Conservation (phyloP, 208 protist genomes). For the Wallacemonas sp. region DNA sequence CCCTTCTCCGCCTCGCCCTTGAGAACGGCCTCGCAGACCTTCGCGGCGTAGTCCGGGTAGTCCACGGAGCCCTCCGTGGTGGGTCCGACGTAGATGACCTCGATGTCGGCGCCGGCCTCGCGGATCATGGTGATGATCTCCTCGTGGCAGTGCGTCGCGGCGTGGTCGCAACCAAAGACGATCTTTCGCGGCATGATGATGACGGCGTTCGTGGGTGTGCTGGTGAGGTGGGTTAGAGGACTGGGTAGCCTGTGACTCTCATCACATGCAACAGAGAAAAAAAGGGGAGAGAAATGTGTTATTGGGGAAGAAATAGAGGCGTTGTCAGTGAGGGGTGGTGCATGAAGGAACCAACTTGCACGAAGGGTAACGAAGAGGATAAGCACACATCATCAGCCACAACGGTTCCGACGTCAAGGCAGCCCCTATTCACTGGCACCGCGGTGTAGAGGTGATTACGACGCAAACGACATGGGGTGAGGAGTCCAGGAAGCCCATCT, state of each 20-base stretch:
- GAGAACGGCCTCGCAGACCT: constrained; percentile 64
- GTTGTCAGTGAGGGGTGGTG: background rate
- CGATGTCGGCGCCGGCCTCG: constrained; percentile 37
- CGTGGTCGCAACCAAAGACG: constrained; percentile 91
- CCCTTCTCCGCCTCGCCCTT: constrained; percentile 65
- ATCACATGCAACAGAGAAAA: constrained; percentile 2
- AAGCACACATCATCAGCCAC: too few relatives aligned
- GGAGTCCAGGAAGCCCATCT: too few relatives aligned
- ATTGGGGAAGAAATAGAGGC: constrained; percentile 16
- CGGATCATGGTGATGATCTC: constrained; percentile 70
- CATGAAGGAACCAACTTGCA: background rate
- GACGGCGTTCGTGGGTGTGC: too few relatives aligned
- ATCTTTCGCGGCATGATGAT: constrained; percentile 60
- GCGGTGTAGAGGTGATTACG: too few relatives aligned
- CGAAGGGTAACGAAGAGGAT: too few relatives aligned
- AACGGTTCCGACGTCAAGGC: too few relatives aligned
- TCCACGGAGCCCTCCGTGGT: constrained; percentile 66
- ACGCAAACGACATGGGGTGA: too few relatives aligned
- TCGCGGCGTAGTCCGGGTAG: constrained; percentile 93
- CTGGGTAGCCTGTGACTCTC: too few relatives aligned
- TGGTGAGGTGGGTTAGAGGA: too few relatives aligned
- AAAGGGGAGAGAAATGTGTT: background rate
- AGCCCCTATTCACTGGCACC: too few relatives aligned
- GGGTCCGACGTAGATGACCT: constrained; percentile 78
- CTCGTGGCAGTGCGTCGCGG: constrained; percentile 57